A percentile compares a stretch with the other conserved stretches of the same genome.
Evolutionary conservation across 2,329 filamentous ascomycete genomes (phyloP).

Genomic region (Exophiala sp.): DNA sequence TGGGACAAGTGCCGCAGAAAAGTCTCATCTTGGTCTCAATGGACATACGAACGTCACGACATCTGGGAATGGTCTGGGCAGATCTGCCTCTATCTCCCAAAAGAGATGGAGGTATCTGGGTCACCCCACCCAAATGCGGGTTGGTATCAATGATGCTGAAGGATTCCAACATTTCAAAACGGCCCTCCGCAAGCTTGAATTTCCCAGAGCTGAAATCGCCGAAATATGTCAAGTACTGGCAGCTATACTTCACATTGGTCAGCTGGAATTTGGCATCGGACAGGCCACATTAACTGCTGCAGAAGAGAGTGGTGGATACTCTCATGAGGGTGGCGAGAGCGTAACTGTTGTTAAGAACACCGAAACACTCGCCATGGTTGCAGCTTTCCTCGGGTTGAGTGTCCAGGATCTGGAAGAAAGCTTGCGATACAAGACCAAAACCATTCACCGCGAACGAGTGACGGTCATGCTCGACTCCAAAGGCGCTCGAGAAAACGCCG

Average conservation of each 20-base stretch:
- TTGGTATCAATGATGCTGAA: slow-evolving; percentile 92
- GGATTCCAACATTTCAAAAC: slow-evolving; percentile 98
- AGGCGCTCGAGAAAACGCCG: slow-evolving; percentile 85
- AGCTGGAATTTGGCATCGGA: slow-evolving; percentile 86
- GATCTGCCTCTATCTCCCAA: slow-evolving; percentile 56
- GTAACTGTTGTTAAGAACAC: slow-evolving; percentile 90
- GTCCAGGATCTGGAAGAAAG: slow-evolving; percentile 79
- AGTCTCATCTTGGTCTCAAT: slow-evolving; percentile 72
- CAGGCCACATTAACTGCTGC: slow-evolving; percentile 73
- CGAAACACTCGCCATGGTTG: slow-evolving; percentile 78
- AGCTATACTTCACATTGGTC: slow-evolving; percentile 92
- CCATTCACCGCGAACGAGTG: slow-evolving; percentile 92
- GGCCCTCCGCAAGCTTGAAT: slow-evolving; percentile 88
- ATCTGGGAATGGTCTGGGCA: slow-evolving; percentile 43
- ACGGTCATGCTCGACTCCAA: slow-evolving; percentile 95
- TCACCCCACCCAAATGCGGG: slow-evolving; percentile 93
- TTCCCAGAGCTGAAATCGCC: slow-evolving; percentile 87
- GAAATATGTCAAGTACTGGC: slow-evolving; percentile 95
- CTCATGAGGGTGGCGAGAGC: slow-evolving; percentile 84
- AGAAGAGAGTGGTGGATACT: slow-evolving; percentile 94
- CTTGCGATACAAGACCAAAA: slow-evolving; percentile 94
- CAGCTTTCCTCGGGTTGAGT: slow-evolving; percentile 89
- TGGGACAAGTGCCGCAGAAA: slow-evolving; percentile 87
- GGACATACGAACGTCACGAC: slow-evolving; percentile 40
- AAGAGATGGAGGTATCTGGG: slow-evolving; percentile 96